Evolutionary conservation across 139 green algal genomes (phyloP).

Genomic region (Diplosphaera chodatii): DNA sequence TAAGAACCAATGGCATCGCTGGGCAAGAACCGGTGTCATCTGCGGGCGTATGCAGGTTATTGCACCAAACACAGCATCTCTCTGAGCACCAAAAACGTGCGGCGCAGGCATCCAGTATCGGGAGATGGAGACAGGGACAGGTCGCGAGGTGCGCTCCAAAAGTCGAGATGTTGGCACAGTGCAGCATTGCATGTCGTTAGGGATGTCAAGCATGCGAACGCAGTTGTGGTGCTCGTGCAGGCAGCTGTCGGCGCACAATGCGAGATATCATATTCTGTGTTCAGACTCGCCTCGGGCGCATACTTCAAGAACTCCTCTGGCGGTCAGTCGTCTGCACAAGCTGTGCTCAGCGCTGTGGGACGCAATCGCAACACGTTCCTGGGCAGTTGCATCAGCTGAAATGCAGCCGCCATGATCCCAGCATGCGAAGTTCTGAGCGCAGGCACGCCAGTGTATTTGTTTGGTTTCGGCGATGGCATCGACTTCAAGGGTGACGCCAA

Average conservation of each 20-base stretch:
- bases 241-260: constrained; percentile 17
- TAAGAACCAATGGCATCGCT: too few relatives aligned
- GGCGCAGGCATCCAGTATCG: constrained; percentile 44
- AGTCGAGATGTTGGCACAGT: too few relatives aligned
- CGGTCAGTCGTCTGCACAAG: neutral
- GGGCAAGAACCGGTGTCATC: too few relatives aligned
- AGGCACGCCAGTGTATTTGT: constrained; percentile 66
- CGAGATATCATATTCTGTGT: constrained; percentile 56
- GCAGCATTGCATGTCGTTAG: too few relatives aligned
- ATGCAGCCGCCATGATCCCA: too few relatives aligned
- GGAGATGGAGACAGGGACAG: constrained; percentile 34
- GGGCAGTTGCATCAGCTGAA: too few relatives aligned
- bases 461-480: constrained; percentile 46
- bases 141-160: neutral
- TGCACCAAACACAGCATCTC: too few relatives aligned
- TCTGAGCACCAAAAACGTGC: neutral
- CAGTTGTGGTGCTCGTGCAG: neutral
- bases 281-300: constrained; percentile 50
- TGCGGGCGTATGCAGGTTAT: too few relatives aligned
- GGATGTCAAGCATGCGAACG: too few relatives aligned
- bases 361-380: too few relatives aligned
- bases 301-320: constrained; percentile 64
- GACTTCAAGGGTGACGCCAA: constrained; percentile 52
- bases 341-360: too few relatives aligned
- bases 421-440: too few relatives aligned